A percentile compares a stretch with the other conserved stretches of the same genome.
Conservation (phyloP, 208 protist genomes). For the Acanthamoeba lenticulata region DNA sequence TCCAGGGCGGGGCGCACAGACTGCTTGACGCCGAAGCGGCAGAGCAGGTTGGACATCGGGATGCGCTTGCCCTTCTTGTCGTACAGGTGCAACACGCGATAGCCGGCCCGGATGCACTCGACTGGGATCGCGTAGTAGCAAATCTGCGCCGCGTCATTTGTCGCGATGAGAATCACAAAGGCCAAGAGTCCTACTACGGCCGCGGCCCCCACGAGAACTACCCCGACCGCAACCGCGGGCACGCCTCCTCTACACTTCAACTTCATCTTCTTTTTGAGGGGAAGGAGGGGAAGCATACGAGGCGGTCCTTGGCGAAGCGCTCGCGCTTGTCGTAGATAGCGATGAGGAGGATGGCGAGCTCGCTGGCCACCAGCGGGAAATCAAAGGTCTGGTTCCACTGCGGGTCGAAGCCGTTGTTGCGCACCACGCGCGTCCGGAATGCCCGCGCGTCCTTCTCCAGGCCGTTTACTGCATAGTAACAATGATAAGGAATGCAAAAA, state of each 20-base stretch:
- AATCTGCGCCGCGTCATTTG: no score
- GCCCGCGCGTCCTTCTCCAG: slow-evolving; percentile 20
- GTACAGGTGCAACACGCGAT: slow-evolving; percentile 66
- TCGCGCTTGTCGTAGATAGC: slow-evolving; percentile 74
- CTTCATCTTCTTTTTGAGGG: no score
- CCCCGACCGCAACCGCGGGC: no score
- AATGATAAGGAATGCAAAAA: no score
- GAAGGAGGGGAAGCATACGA: neutral
- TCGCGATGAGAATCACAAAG: no score
- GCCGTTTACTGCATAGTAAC: neutral
- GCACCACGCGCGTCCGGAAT: neutral
- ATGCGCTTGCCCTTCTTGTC: slow-evolving; percentile 66
- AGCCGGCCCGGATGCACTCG: slow-evolving; percentile 67
- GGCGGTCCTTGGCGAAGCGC: slow-evolving; percentile 67
- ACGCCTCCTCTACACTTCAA: no score
- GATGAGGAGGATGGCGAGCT: slow-evolving; percentile 73
- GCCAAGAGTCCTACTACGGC: no score
- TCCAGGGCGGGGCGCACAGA: neutral
- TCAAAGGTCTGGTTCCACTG: slow-evolving; percentile 71
- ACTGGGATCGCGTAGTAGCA: slow-evolving; percentile 66
- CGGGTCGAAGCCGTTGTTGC: slow-evolving; percentile 80
- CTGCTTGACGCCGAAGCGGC: slow-evolving; percentile 69
- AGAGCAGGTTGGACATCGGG: slow-evolving; percentile 72
- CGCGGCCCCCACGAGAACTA: no score
- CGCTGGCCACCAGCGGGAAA: slow-evolving; percentile 62